Evolutionary conservation across 306 rosid species (phyloP), one percentile per base, ranked within the genome.

Genomic region (Spatholobus suberectus): DNA sequence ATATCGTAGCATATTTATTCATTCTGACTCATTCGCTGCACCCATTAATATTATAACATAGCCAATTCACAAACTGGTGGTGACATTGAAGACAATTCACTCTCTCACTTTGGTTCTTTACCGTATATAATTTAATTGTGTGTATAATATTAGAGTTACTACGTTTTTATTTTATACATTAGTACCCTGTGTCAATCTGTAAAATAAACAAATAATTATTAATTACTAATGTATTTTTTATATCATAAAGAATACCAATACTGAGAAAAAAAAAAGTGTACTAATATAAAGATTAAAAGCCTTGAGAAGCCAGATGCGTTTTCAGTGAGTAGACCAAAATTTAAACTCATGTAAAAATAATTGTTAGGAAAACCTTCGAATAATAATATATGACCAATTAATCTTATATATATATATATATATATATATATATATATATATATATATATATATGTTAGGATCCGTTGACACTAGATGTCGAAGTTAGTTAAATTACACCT

Each of bases 31-130:
- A 44, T 75, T 82, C 76, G 69, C 73, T 67, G 54, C 54, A 32
- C 70, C 68, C 73, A 77, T 85, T 76, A 71, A 79, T 79, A 37
- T 43, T 27, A 24, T 51, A 71, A 85, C 23, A 27, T 79, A 20
- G 68, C 77, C 88, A 57, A 57, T 69, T 52, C 85, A 69, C 76
- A 44, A 47, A 44, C 35, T 40, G 89, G 76, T 70, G 83, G 78
- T 80, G 65, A 87, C 83, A 80, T 72, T 76, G 4, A 76, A 59
- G 41, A 69, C 73, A 24, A n/a, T 75, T 69, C 82, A 74, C 49
- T 79, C 46, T 75, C 76, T 75, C 58, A 24, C 5, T 35, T 46
- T 21, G 2, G 5, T 21, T 57, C 71, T 79, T 75, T 58, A 80
- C 84, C 66, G 35, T 20, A 13, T 55, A 20, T 54, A 46, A 14